Conservation (phyloP, 345 rosid species). For the Excoecaria cochinchinensis region DNA sequence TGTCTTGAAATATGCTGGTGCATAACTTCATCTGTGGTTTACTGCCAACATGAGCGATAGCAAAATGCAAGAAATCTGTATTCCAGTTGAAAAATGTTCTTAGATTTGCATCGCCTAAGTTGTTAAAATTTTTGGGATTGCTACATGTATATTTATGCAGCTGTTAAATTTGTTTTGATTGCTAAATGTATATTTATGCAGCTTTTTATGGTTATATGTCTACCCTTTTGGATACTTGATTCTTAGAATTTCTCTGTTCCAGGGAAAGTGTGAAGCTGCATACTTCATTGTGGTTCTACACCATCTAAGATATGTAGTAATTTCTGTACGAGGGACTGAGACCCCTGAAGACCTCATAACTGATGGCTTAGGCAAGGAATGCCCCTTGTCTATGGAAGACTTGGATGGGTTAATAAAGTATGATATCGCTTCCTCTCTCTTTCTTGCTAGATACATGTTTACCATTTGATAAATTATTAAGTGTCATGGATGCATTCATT, state of each 20-base stretch:
- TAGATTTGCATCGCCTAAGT: background rate
- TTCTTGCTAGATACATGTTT: background rate
- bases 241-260: conserved; percentile 42
- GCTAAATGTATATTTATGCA: background rate
- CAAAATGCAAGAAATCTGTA: background rate
- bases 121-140: background rate
- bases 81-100: background rate
- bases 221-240: background rate
- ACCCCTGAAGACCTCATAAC: conserved; percentile 94
- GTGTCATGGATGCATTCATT: too few relatives aligned
- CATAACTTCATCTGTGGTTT: background rate
- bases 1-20: background rate
- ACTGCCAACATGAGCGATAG: background rate
- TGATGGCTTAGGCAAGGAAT: conserved; percentile 80
- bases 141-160: too few relatives aligned
- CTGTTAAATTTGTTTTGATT: background rate
- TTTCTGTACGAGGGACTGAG: conserved; percentile 93
- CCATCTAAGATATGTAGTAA: conserved; percentile 61
- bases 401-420: conserved; percentile 75
- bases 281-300: conserved; percentile 84
- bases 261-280: conserved; percentile 85
- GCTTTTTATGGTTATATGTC: background rate
- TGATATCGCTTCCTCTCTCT: conserved; percentile 29
- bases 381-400: conserved; percentile 59
- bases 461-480: background rate